These are phyloP conservation scores for Fennellomyces sp. DNA, from an alignment of 371 early-diverging fungal genomes.

Conservation along the genomic window DNA sequence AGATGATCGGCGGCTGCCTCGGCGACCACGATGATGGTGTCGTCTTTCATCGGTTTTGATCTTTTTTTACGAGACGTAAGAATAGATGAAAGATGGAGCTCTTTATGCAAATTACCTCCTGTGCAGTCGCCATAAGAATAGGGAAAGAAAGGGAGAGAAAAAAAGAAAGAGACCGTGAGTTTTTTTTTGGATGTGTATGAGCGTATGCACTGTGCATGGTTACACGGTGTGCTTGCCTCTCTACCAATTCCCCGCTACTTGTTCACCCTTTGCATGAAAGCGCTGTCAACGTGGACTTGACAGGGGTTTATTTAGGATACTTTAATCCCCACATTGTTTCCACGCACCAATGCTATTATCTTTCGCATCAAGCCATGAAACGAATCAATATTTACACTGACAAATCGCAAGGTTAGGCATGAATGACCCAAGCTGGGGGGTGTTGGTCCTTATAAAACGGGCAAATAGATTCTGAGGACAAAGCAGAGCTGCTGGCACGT, in stretches of 20 bases:
- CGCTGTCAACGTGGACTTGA: neutral
- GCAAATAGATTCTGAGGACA: slow-evolving; percentile 11
- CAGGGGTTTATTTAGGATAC: neutral
- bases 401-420: slow-evolving; percentile 14
- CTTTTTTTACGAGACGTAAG: neutral
- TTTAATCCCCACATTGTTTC: neutral
- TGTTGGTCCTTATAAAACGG: too few relatives aligned
- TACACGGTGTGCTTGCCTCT: neutral
- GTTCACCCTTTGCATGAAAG: slow-evolving; percentile 3
- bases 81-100: too few relatives aligned
- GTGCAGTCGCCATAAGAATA: neutral
- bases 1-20: slow-evolving; percentile 21
- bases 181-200: neutral
- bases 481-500: slow-evolving; percentile 16
- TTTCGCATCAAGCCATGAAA: neutral
- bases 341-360: neutral
- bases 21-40: slow-evolving; percentile 24
- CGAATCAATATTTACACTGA: slow-evolving; percentile 25
- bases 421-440: too few relatives aligned
- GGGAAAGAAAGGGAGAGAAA: neutral
- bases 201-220: neutral
- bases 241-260: neutral
- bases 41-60: slow-evolving; percentile 6
- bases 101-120: neutral
- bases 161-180: neutral